phyloP scores from a whole-genome alignment of 1,284 basidiomycete genomes.

The Macrocystidia cucumis region DNA sequence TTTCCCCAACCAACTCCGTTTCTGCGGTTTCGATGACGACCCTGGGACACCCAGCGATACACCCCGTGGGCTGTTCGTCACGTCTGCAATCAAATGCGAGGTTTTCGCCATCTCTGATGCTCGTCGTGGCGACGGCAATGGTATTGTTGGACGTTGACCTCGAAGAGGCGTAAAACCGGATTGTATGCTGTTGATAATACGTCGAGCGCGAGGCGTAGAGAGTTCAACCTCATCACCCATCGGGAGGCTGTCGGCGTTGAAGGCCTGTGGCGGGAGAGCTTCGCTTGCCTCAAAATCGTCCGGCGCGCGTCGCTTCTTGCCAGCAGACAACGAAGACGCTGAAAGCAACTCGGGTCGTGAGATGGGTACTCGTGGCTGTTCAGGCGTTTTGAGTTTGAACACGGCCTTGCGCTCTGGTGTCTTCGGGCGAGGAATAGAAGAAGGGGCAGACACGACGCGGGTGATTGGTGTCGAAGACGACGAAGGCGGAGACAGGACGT shows the following conservation, averaged over 20 bases:
- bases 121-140: constrained; percentile 38
- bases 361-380: constrained; percentile 17
- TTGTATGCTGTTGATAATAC: constrained; percentile 46
- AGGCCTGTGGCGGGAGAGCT: constrained; percentile 49
- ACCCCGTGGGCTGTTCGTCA: constrained; percentile 57
- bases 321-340: constrained; percentile 26
- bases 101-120: constrained; percentile 17
- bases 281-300: constrained; percentile 60
- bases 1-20: constrained; percentile 59
- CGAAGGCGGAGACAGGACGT: constrained; percentile 2
- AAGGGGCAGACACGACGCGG: constrained; percentile 34
- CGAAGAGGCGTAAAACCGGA: constrained; percentile 69
- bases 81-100: constrained; percentile 45
- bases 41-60: constrained; percentile 16
- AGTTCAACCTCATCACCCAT: constrained; percentile 30
- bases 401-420: constrained; percentile 40
- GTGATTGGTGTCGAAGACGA: constrained; percentile 17
- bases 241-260: constrained; percentile 45
- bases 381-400: constrained; percentile 44
- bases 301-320: constrained; percentile 64
- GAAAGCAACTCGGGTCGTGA: constrained; percentile 13
- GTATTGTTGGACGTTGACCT: constrained; percentile 31
- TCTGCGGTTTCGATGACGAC: constrained; percentile 30
- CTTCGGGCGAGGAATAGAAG: constrained; percentile 35
- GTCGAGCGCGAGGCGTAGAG: constrained; percentile 48